A percentile compares a stretch with the other conserved stretches of the same genome.
phyloP scores from a whole-genome alignment of 371 early-diverging fungal genomes.

The Rhizopus sp. region DNA sequence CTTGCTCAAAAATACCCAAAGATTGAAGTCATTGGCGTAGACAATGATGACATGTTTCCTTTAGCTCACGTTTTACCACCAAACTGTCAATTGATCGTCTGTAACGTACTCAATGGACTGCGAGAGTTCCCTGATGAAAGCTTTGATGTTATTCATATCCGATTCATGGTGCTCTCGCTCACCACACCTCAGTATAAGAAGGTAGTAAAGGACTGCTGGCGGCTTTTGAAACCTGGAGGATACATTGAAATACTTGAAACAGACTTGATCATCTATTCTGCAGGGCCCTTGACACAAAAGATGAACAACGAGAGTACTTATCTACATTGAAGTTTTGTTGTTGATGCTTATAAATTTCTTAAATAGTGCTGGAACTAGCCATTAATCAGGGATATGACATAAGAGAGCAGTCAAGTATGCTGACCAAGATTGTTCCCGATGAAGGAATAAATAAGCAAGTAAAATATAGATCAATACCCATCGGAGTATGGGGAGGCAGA shows the following conservation, averaged over 20 bases:
- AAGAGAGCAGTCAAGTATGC: constrained; percentile 9
- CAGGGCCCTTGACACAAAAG: constrained; percentile 30
- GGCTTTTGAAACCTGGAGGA: constrained; percentile 30
- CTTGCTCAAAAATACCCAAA: constrained; percentile 29
- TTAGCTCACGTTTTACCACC: constrained; percentile 22
- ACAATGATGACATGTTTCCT: constrained; percentile 37
- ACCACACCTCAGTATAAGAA: constrained; percentile 25
- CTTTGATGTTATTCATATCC: constrained; percentile 34
- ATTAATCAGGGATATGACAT: constrained; percentile 22
- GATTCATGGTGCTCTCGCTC: constrained; percentile 34
- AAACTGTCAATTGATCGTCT: constrained; percentile 30
- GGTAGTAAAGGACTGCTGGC: constrained; percentile 34
- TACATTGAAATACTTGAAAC: constrained; percentile 37
- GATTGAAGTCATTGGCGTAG: constrained; percentile 36
- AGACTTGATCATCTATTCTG: constrained; percentile 29
- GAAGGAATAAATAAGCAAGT: constrained; percentile 23
- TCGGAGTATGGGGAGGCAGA: constrained; percentile 39
- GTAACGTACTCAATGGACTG: constrained; percentile 28
- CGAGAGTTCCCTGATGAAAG: constrained; percentile 24
- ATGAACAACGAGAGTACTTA: constrained; percentile 32
- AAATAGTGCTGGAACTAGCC: constrained; percentile 21
- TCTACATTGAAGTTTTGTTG: background rate
- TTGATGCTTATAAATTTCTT: background rate
- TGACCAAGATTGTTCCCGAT: constrained; percentile 18
- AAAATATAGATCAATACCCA: constrained; percentile 36